A percentile compares a stretch with the other conserved stretches of the same genome.
phyloP scores from a whole-genome alignment of 768 basidiomycete species.

The Favolaschia claudopus region DNA sequence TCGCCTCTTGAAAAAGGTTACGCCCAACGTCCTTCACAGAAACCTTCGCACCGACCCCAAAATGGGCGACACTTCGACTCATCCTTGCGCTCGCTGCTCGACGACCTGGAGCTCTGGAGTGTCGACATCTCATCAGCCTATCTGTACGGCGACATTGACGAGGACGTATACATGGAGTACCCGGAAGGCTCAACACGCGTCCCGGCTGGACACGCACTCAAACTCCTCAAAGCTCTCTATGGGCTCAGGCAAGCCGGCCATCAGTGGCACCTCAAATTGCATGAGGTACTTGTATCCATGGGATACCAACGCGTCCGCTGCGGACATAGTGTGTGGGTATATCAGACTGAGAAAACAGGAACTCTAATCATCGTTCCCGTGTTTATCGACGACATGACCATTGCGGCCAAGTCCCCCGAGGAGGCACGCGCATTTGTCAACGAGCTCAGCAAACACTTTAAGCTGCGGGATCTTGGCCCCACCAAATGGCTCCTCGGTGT shows the following conservation, averaged over 20 bases:
- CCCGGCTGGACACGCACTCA: constrained; percentile 28
- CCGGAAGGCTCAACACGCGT: constrained; percentile 34
- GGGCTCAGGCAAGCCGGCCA: constrained; percentile 42
- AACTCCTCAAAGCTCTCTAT: constrained; percentile 41
- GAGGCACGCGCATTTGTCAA: constrained; percentile 7
- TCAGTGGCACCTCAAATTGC: constrained; percentile 36
- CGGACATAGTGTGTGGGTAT: constrained; percentile 35
- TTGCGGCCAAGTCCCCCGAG: not conserved
- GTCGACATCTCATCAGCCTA: constrained; percentile 44
- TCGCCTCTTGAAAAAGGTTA: constrained; percentile 34
- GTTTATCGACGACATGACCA: constrained; percentile 38
- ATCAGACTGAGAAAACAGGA: too few relatives aligned
- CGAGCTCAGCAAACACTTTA: constrained; percentile 23
- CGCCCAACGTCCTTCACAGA: constrained; percentile 35
- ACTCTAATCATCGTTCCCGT: constrained; percentile 32
- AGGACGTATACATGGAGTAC: constrained; percentile 43
- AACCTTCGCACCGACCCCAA: constrained; percentile 30
- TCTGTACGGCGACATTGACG: constrained; percentile 38
- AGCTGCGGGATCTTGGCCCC: constrained; percentile 25
- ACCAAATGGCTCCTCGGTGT: constrained; percentile 27
- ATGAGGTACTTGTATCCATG: constrained; percentile 23
- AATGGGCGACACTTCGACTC: constrained; percentile 31
- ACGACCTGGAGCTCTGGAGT: constrained; percentile 40
- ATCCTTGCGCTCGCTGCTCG: constrained; percentile 41
- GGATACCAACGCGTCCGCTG: constrained; percentile 19